These are phyloP conservation scores for Thamnidium elegans DNA, from an alignment of 192 early-diverging fungal genomes.

Conservation along the genomic window DNA sequence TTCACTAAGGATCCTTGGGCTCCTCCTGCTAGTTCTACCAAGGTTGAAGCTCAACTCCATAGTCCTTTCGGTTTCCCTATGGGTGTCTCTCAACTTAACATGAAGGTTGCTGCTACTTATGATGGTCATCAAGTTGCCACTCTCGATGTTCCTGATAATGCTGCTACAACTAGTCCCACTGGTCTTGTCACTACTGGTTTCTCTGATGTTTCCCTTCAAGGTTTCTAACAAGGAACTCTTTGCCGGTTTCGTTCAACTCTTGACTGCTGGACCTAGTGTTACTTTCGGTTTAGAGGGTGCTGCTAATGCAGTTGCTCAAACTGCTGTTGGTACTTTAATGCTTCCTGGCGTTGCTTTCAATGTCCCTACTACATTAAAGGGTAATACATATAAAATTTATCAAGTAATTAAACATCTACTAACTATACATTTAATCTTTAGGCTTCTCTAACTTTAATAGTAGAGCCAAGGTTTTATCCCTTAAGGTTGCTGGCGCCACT, in stretches of 20 bases:
- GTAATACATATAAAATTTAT: conserved; percentile 20
- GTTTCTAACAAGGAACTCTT: conserved; percentile 24
- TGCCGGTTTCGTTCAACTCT: conserved; percentile 22
- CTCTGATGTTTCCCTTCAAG: conserved; percentile 30
- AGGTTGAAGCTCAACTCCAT: conserved; percentile 35
- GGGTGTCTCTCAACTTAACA: conserved; percentile 15
- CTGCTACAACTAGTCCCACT: conserved; percentile 24
- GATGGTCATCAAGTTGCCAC: conserved; percentile 24
- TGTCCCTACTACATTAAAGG: conserved; percentile 35
- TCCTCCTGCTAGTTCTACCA: conserved; percentile 41
- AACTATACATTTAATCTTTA: conserved; percentile 11
- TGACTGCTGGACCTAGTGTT: conserved; percentile 22
- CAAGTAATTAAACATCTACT: not conserved
- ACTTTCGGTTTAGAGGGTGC: conserved; percentile 32
- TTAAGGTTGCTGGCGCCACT: not conserved
- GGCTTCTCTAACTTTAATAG: conserved; percentile 34
- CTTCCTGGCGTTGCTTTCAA: conserved; percentile 39
- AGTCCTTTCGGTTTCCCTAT: conserved; percentile 44
- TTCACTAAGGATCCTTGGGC: conserved; percentile 48
- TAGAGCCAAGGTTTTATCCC: not conserved
- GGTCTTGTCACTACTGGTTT: conserved; percentile 26
- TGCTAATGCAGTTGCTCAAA: conserved; percentile 28
- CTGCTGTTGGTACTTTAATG: conserved; percentile 38
- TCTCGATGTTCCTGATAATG: conserved; percentile 27
- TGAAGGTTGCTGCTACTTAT: conserved; percentile 31